These are phyloP conservation scores for Aechmea fasciata DNA, from an alignment of 176 grass and related monocot species.

Conservation along the genomic window DNA sequence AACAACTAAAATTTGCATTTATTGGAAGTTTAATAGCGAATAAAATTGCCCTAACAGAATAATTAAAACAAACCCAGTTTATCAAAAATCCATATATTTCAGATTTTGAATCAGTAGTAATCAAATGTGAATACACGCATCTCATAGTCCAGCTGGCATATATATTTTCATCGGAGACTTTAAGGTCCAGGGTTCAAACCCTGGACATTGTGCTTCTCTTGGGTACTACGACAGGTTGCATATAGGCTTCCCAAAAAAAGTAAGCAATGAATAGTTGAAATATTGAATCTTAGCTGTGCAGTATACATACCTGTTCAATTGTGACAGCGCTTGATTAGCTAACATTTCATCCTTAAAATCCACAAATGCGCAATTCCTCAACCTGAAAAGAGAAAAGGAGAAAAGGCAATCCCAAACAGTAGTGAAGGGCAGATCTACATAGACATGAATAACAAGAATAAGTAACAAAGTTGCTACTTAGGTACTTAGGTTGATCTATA, in stretches of 20 bases:
- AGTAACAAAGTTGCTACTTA: neutral
- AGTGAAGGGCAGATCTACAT: neutral
- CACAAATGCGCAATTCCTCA: conserved; percentile 87
- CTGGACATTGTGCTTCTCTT: no score
- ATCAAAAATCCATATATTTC: no score
- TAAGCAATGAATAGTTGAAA: no score
- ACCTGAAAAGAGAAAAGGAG: conserved; percentile 32
- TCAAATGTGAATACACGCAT: neutral
- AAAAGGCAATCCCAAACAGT: conserved; percentile 6
- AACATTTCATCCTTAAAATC: conserved; percentile 70
- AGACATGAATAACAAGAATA: neutral
- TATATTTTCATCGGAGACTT: no score
- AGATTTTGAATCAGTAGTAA: neutral
- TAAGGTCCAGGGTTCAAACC: no score
- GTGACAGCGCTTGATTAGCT: conserved; percentile 58
- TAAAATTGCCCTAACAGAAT: neutral
- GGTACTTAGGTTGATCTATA: neutral
- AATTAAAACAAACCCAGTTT: neutral
- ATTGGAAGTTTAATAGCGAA: no score
- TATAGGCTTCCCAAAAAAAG: no score
- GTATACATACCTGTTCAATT: conserved; percentile 55
- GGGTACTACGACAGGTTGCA: no score
- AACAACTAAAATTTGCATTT: no score
- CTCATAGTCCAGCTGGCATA: neutral
- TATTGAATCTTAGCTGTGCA: no score